Evolutionary conservation across 108 stramenopile genomes (phyloP), one percentile per base, ranked within the genome.

Genomic region (Stephanodiscus minutulus): DNA sequence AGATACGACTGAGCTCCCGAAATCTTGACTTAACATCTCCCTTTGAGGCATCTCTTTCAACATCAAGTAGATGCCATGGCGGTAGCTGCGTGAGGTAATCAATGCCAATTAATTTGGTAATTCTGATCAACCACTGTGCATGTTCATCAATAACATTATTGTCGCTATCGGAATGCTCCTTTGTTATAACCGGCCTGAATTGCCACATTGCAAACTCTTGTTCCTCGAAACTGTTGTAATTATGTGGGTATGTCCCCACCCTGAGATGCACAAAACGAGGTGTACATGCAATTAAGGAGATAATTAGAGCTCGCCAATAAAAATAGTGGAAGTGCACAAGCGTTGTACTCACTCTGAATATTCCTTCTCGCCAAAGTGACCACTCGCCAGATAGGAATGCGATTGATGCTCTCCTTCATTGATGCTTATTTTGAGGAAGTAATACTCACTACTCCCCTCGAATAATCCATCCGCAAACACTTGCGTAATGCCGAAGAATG

Each of bases 61-160:
- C 77, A 64, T 78, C 82, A 10, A 82, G 41, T 27, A 82, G 70
- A 67, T 81, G 69, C 75, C 75, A 81, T 0, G 80, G 80, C n/a
- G 80, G 49, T 35, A 81, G 54, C 48, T 81, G 64, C 15, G 67
- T 58, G 6, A 81, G 44, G 52, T 81, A 81, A 46, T 81, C 80
- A 22, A 81, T 76, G 0, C 80, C 80, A 31, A 81, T 81, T 50
- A 55, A 31, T 61, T 66, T 37, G 6, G 75, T 81, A 69, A 76
- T 81, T 71, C 69, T 64, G 31, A 72, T 64, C 11, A 81, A 58
- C 80, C 80, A 81, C 35, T 65, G 39, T 7, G 63, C 80, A 37
- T 81, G 80, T 60, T 81, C 80, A 53, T 76, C 80, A 4, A 67
- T 55, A 1, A 12, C 70, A 11, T 31, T 28, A 22, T 25, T 25